These are phyloP conservation scores for Lachnellula occidentalis DNA, from an alignment of 2,329 filamentous ascomycete genomes.

Conservation along the genomic window DNA sequence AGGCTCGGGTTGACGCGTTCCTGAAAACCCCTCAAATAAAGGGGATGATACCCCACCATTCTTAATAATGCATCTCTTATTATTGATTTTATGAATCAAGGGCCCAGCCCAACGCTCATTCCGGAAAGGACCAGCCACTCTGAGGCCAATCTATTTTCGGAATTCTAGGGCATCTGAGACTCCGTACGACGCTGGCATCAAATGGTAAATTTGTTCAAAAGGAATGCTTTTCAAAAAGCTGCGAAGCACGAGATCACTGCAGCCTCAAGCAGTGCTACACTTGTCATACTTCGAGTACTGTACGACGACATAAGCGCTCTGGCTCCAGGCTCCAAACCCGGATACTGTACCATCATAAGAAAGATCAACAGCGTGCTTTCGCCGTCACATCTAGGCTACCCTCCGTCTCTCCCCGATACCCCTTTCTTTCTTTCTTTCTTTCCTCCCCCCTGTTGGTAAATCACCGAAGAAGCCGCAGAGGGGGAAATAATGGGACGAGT, in stretches of 20 bases:
- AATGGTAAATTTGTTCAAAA: no score
- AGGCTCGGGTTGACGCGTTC: conserved; percentile 12
- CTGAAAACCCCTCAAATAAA: conserved; percentile 4
- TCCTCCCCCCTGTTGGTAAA: background rate
- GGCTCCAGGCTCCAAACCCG: no score
- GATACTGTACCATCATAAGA: no score
- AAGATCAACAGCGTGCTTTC: background rate
- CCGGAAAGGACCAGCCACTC: background rate
- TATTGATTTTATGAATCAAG: background rate
- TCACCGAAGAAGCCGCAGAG: conserved; percentile 2
- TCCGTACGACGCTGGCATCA: background rate
- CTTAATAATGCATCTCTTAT: background rate
- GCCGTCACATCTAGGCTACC: conserved; percentile 1
- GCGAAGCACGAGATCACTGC: background rate
- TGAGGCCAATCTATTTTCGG: conserved; percentile 1
- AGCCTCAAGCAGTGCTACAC: background rate
- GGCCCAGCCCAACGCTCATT: background rate
- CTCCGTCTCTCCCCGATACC: background rate
- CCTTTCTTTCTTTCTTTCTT: background rate
- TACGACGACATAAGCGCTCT: background rate
- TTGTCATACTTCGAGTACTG: background rate
- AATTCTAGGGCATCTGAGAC: background rate
- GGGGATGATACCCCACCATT: background rate
- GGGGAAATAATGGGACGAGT: background rate
- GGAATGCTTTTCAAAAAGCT: no score